phyloP scores from a whole-genome alignment of 108 stramenopile genomes.

The Nitzschia palea region DNA sequence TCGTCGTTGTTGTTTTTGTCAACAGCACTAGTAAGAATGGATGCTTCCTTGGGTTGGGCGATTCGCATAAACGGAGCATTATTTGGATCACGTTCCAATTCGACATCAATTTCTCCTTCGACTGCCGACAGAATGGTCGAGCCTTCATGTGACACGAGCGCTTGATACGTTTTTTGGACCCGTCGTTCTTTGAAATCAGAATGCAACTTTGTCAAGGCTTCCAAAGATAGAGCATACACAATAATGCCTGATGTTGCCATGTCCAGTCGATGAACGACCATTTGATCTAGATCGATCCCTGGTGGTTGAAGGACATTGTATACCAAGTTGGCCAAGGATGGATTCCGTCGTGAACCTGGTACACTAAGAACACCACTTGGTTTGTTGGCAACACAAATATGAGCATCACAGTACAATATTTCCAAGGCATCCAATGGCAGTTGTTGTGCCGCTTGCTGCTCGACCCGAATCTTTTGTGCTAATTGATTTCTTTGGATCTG shows the following conservation, averaged over 20 bases:
- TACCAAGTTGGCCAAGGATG: conserved; percentile 56
- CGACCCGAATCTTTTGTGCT: conserved; percentile 30
- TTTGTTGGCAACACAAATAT: conserved; percentile 69
- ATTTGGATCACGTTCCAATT: conserved; percentile 70
- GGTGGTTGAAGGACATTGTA: conserved; percentile 40
- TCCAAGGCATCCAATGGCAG: conserved; percentile 26
- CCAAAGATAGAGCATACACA: conserved; percentile 58
- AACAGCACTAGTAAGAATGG: not conserved
- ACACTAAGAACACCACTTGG: conserved; percentile 66
- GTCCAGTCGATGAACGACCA: conserved; percentile 81
- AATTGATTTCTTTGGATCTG: conserved; percentile 8
- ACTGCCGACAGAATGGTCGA: conserved; percentile 11
- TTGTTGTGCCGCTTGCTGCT: conserved; percentile 25
- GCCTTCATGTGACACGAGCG: conserved; percentile 25
- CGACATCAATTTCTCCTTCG: conserved; percentile 69
- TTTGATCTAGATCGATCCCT: conserved; percentile 49
- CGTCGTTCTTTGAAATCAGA: conserved; percentile 49
- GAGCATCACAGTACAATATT: conserved; percentile 57
- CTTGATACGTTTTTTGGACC: conserved; percentile 52
- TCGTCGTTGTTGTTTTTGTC: conserved; percentile 31
- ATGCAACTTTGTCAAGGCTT: conserved; percentile 56
- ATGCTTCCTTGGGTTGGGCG: conserved; percentile 26
- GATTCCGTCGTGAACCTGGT: conserved; percentile 71
- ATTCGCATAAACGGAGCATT: conserved; percentile 81
- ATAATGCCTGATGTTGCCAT: conserved; percentile 81